phyloP scores from a whole-genome alignment of 2,329 filamentous ascomycete species.

The Aspergillus unguis region DNA sequence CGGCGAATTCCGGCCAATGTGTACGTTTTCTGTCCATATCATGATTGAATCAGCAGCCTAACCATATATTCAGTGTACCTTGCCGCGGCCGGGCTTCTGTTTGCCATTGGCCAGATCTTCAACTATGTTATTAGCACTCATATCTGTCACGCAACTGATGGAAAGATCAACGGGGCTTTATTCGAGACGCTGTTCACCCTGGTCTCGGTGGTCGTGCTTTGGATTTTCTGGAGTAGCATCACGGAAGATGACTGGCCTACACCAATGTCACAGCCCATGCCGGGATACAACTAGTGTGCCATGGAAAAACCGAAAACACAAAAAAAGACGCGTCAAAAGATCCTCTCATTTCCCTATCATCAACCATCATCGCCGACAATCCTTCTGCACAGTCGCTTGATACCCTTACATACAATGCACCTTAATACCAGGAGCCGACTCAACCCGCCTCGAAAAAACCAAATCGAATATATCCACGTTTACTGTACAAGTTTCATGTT shows the following conservation, averaged over 20 bases:
- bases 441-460: background rate
- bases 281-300: conserved; percentile 28
- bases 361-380: conserved; percentile 1
- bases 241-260: conserved; percentile 97
- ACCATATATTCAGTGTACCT: conserved; percentile 63
- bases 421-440: background rate
- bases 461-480: background rate
- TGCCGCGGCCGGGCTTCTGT: conserved; percentile 68
- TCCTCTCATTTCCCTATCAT: too few species aligned
- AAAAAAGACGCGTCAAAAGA: background rate
- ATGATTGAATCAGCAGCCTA: background rate
- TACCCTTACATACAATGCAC: background rate
- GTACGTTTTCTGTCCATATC: conserved; percentile 44
- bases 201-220: conserved; percentile 74
- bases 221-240: conserved; percentile 98
- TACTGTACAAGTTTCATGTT: conserved; percentile 1
- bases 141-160: conserved; percentile 77
- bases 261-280: conserved; percentile 31
- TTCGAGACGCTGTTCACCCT: conserved; percentile 94
- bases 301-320: background rate
- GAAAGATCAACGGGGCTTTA: conserved; percentile 86
- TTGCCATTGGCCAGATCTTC: conserved; percentile 91
- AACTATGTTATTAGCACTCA: conserved; percentile 90
- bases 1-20: conserved; percentile 86
- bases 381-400: conserved; percentile 7